Base-by-base conservation (phyloP, 768 basidiomycete species). In the Russula virescens region DNA sequence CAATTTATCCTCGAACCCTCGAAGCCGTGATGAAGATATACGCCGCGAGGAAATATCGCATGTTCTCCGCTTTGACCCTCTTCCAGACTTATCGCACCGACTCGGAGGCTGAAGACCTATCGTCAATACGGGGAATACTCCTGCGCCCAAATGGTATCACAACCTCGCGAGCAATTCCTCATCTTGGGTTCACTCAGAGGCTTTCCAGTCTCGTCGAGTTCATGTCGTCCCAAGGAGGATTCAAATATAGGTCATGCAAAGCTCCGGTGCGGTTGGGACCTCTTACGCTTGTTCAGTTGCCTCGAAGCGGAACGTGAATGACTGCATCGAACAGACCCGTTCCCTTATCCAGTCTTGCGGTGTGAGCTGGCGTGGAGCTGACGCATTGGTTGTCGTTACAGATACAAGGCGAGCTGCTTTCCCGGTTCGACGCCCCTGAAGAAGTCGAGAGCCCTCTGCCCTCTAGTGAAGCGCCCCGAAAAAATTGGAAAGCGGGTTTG, bases 401-500 rank as follows among this genome's bases (percentile, higher is more conserved):
- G 59, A 38, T 46, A 18, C 59, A 21, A 3, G 35, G 16, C 31
- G n/a, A 53, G n/a, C 45, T 54, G 0, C 43, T 35, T 16, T 45
- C 21, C 43, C 21, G 35, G 19, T 38, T 60, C 11, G 34, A 60
- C 23, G 16, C 3, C 42, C 18, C 31, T 2, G 43, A 13, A 18
- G 40, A 53, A 23, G 42, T 9, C 21, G 31, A 23, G 11, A 31
- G 23, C 18, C 31, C 43, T 25, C 51, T 2, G 21, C 43, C 31
- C 4, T 38, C 51, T 42, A 23, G 19, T 11, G 43, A 46, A 6
- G 21, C 10, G 43, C 59, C 45, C 4, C 26, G 43, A 47, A n/a
- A 21, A 45, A 7, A 47, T 53, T 21, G 64, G 56, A 43, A 38
- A 60, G 19, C 58, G 16, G 82, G 84, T 65, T 71, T 85, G 56